Evolutionary conservation across 768 basidiomycete species (phyloP), one percentile per base, ranked within the genome.

Genomic region (Leccinum subtestaceum): DNA sequence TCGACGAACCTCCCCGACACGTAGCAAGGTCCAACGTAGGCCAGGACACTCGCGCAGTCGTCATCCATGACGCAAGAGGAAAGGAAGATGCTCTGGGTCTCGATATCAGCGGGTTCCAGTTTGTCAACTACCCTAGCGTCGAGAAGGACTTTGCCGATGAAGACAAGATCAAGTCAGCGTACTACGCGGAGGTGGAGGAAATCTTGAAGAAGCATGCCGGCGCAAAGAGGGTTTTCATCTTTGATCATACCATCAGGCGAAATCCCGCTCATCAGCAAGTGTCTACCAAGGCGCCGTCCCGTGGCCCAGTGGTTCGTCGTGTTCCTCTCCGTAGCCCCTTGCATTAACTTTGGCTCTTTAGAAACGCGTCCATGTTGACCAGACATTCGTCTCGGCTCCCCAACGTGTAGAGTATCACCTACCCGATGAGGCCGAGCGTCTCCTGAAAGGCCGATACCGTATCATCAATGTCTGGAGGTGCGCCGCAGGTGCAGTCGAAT

Each of bases 381-480:
- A 47, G 46, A 47, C 46, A 47, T 23, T 23, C 13, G 46, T 21
- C 46, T 19, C 46, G 5, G 46, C 46, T 19, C 5, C 19, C 19
- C 46, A 47, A 11, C 46, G 46, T 5, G 46, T 47, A 12, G 23
- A 23, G 5, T 13, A 23, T 23, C 46, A 47, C 12, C 19, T 47
- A 3, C 46, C 46, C 5, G 46, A 47, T 23, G 46, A 47, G 11
- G 46, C 46, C 46, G 46, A 47, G 46, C 19, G 46, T 3, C 23
- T 47, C 5, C 13, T 47, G 55, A 70, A 76, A 59, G 67, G 71
- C 12, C 77, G 79, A 54, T 71, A 73, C 32, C 77, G 76, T 52
- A 78, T 80, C 64, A 77, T 80, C 66, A 80, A 80, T 62, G 74
- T 80, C 46, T 79, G 79, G 79, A 76, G 79, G 62, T 69, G n/a